These are phyloP conservation scores for Phytophthora macrochlamydospora DNA, from an alignment of 352 stramenopile species.

Conservation along the genomic window DNA sequence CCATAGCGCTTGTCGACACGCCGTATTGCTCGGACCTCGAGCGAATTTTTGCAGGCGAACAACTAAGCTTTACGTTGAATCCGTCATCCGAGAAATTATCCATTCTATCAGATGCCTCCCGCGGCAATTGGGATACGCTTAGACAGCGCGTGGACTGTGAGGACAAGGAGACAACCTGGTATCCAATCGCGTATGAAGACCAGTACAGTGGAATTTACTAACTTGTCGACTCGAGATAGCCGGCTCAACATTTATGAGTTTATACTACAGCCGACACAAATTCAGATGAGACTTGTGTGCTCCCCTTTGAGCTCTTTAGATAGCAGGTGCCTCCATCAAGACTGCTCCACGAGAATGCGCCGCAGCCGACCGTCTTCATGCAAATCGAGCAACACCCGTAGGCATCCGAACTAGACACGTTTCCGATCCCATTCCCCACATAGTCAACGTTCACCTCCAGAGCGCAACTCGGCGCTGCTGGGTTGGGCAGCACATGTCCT, in stretches of 20 bases:
- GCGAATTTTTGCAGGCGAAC: constrained; percentile 1
- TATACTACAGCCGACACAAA: constrained; percentile 31
- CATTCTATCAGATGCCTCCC: constrained; percentile 7
- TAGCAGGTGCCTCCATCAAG: constrained; percentile 58
- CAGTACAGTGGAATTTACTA: constrained; percentile 5
- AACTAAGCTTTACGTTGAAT: neutral
- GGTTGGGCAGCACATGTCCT: constrained; percentile 24
- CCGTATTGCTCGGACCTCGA: constrained; percentile 16
- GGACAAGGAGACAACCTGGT: constrained; percentile 1
- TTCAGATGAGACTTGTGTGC: constrained; percentile 4
- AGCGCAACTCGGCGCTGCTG: constrained; percentile 25
- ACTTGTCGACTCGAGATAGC: no score
- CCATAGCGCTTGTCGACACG: constrained; percentile 3
- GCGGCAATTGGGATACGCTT: constrained; percentile 2
- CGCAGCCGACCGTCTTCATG: constrained; percentile 34
- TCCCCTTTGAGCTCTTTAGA: constrained; percentile 54
- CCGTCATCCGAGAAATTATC: neutral
- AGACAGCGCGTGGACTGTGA: constrained; percentile 3
- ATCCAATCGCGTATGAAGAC: constrained; percentile 19
- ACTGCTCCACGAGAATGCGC: constrained; percentile 54
- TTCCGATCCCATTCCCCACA: constrained; percentile 20
- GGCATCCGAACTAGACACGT: constrained; percentile 14
- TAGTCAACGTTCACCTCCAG: constrained; percentile 37
- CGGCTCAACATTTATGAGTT: neutral
- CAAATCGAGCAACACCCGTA: constrained; percentile 39